Conservation (phyloP, 2,329 filamentous ascomycete species). For the Alternaria postmessia region DNA sequence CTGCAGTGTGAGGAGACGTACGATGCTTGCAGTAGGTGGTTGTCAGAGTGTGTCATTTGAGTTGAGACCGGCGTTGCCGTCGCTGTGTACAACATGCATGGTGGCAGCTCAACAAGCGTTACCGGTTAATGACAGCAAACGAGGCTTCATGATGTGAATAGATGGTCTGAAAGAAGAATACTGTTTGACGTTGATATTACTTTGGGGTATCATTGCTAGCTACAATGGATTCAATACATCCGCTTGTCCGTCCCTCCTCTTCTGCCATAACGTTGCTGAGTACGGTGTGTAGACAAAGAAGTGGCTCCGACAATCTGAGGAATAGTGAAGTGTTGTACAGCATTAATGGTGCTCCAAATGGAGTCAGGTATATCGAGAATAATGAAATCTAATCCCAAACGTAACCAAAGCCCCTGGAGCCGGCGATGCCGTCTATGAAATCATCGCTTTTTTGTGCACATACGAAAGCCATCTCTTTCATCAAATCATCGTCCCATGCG, state of each 20-base stretch:
- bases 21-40: background rate
- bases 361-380: slow-evolving; percentile 8
- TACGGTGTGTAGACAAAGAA: background rate
- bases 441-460: slow-evolving; percentile 18
- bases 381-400: slow-evolving; percentile 10
- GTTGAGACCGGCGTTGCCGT: background rate
- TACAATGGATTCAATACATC: background rate
- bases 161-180: background rate
- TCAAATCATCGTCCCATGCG: slow-evolving; percentile 18
- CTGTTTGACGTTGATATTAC: background rate
- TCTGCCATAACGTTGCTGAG: background rate
- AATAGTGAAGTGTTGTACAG: slow-evolving; percentile 12
- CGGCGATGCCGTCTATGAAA: slow-evolving; percentile 11
- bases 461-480: slow-evolving; percentile 22
- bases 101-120: background rate
- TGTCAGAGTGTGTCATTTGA: background rate
- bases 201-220: background rate
- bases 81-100: background rate
- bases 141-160: background rate
- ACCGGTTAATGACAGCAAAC: background rate
- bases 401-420: slow-evolving; percentile 6
- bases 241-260: background rate
- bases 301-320: background rate
- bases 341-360: slow-evolving; percentile 15
- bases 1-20: background rate